Evolutionary conservation across 352 stramenopile species (phyloP).

Genomic region (Pythium periplocum): DNA sequence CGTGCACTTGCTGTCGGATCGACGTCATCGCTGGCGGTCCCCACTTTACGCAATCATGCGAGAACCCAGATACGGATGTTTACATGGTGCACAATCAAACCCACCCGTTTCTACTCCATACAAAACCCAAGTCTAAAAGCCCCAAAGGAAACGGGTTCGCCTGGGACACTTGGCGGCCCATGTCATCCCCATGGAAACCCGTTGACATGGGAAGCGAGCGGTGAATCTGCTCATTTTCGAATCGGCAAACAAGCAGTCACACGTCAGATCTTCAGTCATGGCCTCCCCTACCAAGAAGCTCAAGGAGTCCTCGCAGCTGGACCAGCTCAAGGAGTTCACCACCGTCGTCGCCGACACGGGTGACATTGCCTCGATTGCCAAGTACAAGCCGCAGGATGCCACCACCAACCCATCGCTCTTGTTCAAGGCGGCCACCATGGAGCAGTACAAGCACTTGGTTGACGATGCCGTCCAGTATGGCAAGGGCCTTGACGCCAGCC

Average conservation of each 20-base stretch:
- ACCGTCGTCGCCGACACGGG: constrained; percentile 98
- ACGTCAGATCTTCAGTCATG: constrained; percentile 28
- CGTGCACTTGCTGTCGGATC: constrained; percentile 1
- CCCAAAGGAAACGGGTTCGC: constrained; percentile 3
- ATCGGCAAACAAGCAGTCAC: constrained; percentile 48
- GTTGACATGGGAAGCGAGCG: not conserved
- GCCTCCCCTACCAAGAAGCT: constrained; percentile 72
- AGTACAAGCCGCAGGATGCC: constrained; percentile 95
- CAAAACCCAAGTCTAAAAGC: constrained; percentile 2
- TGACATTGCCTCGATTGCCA: constrained; percentile 90
- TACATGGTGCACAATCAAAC: not conserved
- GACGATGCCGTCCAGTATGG: constrained; percentile 94
- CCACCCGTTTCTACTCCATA: not conserved
- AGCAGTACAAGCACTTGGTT: constrained; percentile 95
- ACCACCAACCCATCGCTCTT: constrained; percentile 99
- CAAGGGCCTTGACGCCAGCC: constrained; percentile 56
- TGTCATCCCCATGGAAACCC: no score
- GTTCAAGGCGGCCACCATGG: constrained; percentile 96
- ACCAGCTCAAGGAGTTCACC: constrained; percentile 96
- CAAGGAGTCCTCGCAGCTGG: constrained; percentile 78
- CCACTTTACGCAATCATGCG: not conserved
- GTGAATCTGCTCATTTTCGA: constrained; percentile 58
- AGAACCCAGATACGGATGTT: not conserved
- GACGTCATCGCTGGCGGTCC: not conserved
- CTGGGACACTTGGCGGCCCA: not conserved